Conservation (phyloP, 2,329 filamentous ascomycete genomes). For the Chrysoporthe deuterocubensis region DNA sequence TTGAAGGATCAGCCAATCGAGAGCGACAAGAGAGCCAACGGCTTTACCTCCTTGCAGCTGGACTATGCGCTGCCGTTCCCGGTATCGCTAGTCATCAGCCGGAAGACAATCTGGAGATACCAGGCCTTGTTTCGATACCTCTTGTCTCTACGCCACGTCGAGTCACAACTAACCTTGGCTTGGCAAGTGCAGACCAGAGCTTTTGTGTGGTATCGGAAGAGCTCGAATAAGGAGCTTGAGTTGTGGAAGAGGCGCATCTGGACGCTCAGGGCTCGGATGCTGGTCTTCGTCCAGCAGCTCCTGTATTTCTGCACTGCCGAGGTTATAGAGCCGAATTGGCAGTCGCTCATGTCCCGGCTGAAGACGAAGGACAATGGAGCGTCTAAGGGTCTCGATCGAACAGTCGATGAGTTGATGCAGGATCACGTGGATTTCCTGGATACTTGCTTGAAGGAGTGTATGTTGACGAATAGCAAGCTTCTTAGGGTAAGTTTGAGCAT, state of each 20-base stretch:
- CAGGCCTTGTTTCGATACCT: constrained; percentile 95
- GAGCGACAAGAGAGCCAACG: constrained; percentile 83
- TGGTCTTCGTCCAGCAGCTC: constrained; percentile 95
- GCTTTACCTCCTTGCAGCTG: constrained; percentile 90
- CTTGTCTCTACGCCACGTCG: constrained; percentile 84
- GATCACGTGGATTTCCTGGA: constrained; percentile 98
- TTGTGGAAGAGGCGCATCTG: constrained; percentile 92
- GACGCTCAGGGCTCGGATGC: constrained; percentile 90
- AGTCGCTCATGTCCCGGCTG: constrained; percentile 86
- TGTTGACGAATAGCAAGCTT: constrained; percentile 96
- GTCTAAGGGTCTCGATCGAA: constrained; percentile 56
- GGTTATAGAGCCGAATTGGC: constrained; percentile 98
- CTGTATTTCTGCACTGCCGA: constrained; percentile 97
- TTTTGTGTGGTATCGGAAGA: constrained; percentile 80
- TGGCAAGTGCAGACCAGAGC: constrained; percentile 91
- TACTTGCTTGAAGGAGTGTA: constrained; percentile 97
- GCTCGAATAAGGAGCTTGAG: constrained; percentile 74
- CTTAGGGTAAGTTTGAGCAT: constrained; percentile 67
- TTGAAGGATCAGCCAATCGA: constrained; percentile 71
- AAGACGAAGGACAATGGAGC: constrained; percentile 60
- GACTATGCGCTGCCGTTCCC: constrained; percentile 96
- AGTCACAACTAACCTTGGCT: constrained; percentile 81
- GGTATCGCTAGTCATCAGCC: constrained; percentile 90
- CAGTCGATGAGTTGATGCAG: constrained; percentile 97
- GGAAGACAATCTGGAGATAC: constrained; percentile 96